These are phyloP conservation scores for Jaltomata sinuosa DNA, from an alignment of 257 asterid genomes.

Conservation along the genomic window DNA sequence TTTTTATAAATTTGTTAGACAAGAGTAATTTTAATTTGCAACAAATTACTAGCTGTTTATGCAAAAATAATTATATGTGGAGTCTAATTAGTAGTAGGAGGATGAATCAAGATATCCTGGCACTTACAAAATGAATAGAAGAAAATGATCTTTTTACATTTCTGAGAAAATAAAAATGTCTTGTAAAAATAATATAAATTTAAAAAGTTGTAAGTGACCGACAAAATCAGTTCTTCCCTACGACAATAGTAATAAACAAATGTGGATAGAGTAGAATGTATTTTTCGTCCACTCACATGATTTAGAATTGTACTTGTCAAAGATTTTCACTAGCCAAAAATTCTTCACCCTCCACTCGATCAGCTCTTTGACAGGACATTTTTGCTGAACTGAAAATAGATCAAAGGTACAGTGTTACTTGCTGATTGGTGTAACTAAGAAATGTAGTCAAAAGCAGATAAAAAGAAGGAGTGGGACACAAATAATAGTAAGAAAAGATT, in stretches of 20 bases:
- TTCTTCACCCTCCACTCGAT: not conserved
- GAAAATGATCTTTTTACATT: no score
- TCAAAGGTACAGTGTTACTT: not conserved
- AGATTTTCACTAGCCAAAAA: not conserved
- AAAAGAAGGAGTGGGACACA: not conserved
- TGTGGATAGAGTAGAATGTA: not conserved
- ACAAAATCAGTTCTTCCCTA: no score
- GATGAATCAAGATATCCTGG: no score
- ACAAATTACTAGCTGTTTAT: not conserved
- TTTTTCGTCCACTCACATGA: not conserved
- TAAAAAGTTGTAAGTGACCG: no score
- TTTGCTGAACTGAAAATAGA: no score
- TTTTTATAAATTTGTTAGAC: not conserved
- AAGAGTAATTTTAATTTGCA: not conserved
- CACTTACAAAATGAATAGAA: no score
- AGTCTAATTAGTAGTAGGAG: not conserved
- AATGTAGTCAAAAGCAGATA: conserved; percentile 8
- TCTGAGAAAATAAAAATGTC: no score
- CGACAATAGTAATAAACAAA: not conserved
- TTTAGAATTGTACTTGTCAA: not conserved
- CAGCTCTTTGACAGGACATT: not conserved
- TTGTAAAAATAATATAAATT: no score
- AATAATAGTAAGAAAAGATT: not conserved
- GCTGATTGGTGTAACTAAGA: not conserved
- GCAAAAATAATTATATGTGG: not conserved